Conservation (phyloP, 2,329 filamentous ascomycete species). For the Aspergillus pseudonomiae region DNA sequence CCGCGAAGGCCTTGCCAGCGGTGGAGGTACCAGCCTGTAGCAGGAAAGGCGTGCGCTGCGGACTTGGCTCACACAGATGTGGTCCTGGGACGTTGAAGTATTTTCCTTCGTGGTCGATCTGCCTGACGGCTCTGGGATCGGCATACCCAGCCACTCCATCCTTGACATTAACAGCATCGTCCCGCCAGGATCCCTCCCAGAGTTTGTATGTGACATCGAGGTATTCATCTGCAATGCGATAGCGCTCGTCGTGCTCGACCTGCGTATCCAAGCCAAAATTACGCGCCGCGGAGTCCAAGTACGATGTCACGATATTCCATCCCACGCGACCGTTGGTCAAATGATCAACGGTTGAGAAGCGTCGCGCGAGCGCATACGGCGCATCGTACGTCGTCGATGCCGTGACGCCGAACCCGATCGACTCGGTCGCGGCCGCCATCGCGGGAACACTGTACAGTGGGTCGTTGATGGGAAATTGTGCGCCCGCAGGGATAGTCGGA, state of each 20-base stretch:
- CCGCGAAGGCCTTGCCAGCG: conserved; percentile 51
- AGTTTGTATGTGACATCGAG: conserved; percentile 51
- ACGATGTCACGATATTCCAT: conserved; percentile 57
- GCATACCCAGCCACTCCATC: conserved; percentile 32
- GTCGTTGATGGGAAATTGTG: conserved; percentile 50
- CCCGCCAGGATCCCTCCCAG: conserved; percentile 58
- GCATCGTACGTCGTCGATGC: conserved; percentile 59
- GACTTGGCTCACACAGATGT: conserved; percentile 49
- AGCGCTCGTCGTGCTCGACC: conserved; percentile 54
- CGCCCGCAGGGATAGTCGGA: conserved; percentile 43
- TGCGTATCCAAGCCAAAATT: conserved; percentile 51
- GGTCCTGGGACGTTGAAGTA: conserved; percentile 50
- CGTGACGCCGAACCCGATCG: conserved; percentile 55
- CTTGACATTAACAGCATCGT: conserved; percentile 36
- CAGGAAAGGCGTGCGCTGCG: conserved; percentile 56
- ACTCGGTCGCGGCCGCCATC: conserved; percentile 52
- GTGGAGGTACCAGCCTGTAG: conserved; percentile 58
- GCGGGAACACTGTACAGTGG: conserved; percentile 47
- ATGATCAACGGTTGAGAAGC: conserved; percentile 59
- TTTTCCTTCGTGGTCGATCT: conserved; percentile 44
- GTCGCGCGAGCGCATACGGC: conserved; percentile 57
- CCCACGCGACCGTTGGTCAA: conserved; percentile 55
- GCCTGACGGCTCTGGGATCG: conserved; percentile 37
- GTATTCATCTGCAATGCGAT: conserved; percentile 53
- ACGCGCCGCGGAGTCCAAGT: conserved; percentile 52